A percentile compares a stretch with the other conserved stretches of the same genome.
phyloP scores from a whole-genome alignment of 805 yeast species.

The Jamesozyma spencerorum region DNA sequence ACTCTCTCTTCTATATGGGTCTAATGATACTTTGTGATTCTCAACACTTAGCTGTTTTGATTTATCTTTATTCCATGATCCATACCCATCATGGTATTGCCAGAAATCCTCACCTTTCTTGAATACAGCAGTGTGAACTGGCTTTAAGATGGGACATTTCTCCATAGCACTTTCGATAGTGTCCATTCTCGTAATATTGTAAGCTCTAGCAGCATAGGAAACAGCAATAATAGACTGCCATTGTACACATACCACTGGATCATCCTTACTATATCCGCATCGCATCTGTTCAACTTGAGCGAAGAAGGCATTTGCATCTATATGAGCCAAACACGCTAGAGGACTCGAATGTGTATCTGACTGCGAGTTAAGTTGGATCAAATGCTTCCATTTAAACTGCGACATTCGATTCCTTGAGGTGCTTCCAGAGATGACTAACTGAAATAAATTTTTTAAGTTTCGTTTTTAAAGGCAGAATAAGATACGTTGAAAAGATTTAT shows the following conservation, averaged over 20 bases:
- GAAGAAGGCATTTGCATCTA: conserved; percentile 91
- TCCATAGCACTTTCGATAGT: conserved; percentile 53
- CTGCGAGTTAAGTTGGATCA: conserved; percentile 40
- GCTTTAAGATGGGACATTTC: conserved; percentile 66
- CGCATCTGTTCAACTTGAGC: conserved; percentile 88
- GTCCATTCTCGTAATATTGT: conserved; percentile 75
- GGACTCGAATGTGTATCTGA: conserved; percentile 51
- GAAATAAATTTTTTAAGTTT: no score
- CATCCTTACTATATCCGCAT: conserved; percentile 50
- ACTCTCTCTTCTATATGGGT: conserved; percentile 84
- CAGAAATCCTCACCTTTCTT: conserved; percentile 77
- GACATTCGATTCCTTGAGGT: conserved; percentile 29
- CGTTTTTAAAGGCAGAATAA: no score
- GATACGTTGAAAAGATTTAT: no score
- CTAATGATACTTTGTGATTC: conserved; percentile 75
- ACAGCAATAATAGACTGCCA: conserved; percentile 90
- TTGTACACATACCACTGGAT: conserved; percentile 90
- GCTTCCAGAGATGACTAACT: no score
- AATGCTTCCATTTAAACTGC: conserved; percentile 39
- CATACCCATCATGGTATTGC: conserved; percentile 49
- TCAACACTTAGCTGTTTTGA: conserved; percentile 51
- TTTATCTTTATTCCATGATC: conserved; percentile 29
- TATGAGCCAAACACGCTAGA: conserved; percentile 69
- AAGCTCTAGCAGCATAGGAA: conserved; percentile 78
- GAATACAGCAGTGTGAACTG: conserved; percentile 92